Conservation (phyloP, 1,284 basidiomycete genomes). For the Ganoderma meredithae region DNA sequence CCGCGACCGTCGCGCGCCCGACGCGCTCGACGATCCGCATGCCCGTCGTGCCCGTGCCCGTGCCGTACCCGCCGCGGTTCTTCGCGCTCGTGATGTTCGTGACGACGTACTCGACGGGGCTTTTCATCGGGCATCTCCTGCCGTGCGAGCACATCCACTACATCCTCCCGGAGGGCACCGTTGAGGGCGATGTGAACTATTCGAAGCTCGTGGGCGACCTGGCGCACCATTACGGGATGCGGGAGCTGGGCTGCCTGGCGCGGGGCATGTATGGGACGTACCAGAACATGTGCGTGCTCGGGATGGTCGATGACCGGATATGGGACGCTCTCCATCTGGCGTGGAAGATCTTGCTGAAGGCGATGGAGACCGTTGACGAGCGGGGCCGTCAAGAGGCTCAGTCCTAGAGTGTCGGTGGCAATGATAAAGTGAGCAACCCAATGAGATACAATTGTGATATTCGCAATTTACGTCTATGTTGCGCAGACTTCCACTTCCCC, state of each 20-base stretch:
- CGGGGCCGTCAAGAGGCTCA: not conserved
- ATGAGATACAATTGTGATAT: no score
- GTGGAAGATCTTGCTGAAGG: conserved; percentile 26
- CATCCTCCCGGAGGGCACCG: conserved; percentile 3
- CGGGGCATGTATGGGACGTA: conserved; percentile 23
- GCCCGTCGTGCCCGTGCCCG: conserved; percentile 31
- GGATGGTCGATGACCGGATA: conserved; percentile 28
- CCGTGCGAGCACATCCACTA: conserved; percentile 9
- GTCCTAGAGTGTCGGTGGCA: not conserved
- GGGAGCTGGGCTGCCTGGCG: conserved; percentile 20
- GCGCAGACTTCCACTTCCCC: not conserved
- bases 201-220: conserved; percentile 11
- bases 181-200: not conserved
- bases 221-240: conserved; percentile 6
- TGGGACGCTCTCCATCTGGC: conserved; percentile 29
- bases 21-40: conserved; percentile 22
- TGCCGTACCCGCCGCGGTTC: conserved; percentile 31
- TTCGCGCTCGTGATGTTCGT: conserved; percentile 28
- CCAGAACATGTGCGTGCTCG: conserved; percentile 30
- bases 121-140: conserved; percentile 22
- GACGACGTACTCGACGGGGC: conserved; percentile 23
- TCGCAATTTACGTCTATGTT: not conserved
- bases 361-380: conserved; percentile 20
- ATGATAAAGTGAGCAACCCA: not conserved
- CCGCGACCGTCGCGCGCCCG: conserved; percentile 7